Evolutionary conservation across 2,329 filamentous ascomycete species (phyloP).

Genomic region (Phaeosphaeria sp.): DNA sequence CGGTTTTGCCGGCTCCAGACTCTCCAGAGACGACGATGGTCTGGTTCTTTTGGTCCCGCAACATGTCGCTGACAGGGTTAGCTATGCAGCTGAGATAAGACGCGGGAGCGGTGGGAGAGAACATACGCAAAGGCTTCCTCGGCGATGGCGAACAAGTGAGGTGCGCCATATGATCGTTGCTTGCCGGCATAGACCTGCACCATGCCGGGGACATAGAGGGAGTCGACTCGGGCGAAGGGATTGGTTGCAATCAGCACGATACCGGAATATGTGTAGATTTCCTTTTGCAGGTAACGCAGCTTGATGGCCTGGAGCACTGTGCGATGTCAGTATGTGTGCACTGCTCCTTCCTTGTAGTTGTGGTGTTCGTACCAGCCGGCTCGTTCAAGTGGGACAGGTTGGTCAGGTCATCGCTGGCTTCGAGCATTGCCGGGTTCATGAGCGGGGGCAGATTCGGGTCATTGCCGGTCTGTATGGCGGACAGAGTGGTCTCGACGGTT

Average conservation of each 20-base stretch:
- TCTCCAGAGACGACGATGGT: slow-evolving; percentile 99
- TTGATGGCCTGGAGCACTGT: slow-evolving; percentile 96
- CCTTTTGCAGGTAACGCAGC: slow-evolving; percentile 95
- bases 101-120: background rate
- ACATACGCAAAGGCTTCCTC: slow-evolving; percentile 96
- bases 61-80: slow-evolving; percentile 76
- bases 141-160: slow-evolving; percentile 97
- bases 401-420: slow-evolving; percentile 97
- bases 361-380: slow-evolving; percentile 75
- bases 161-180: slow-evolving; percentile 93
- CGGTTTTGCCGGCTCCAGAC: slow-evolving; percentile 97
- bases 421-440: slow-evolving; percentile 98
- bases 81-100: slow-evolving; percentile 2
- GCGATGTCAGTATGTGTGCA: slow-evolving; percentile 36
- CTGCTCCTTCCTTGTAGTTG: background rate
- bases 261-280: slow-evolving; percentile 99
- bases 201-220: slow-evolving; percentile 98
- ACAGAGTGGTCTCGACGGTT: slow-evolving; percentile 76
- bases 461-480: slow-evolving; percentile 77
- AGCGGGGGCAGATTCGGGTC: slow-evolving; percentile 83
- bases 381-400: slow-evolving; percentile 98
- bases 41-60: slow-evolving; percentile 94
- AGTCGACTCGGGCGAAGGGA: slow-evolving; percentile 96
- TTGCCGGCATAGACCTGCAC: slow-evolving; percentile 99
- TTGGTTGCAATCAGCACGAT: slow-evolving; percentile 99